Base-by-base conservation (phyloP, 1,284 basidiomycete genomes). In the Irpex lacteus region DNA sequence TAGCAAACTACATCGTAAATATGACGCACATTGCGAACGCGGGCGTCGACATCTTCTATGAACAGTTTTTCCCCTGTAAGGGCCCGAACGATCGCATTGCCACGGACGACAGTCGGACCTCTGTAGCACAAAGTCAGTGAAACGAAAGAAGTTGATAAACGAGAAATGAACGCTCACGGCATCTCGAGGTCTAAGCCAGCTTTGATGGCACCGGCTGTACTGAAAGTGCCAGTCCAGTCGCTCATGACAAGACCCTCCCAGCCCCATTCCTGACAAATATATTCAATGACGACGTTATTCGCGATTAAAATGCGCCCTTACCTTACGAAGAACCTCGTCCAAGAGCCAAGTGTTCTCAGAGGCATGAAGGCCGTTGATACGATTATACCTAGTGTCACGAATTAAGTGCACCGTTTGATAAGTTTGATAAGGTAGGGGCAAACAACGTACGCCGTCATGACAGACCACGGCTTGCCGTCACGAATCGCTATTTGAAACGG, bases 141-240 rank as follows among this genome's bases (percentile, higher is more conserved):
- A 72, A 71, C 54, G 91, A 32, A 4, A 40, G 26, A 36, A 26
- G 11, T 6, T n/a, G 32, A 37, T 21, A 11, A 18, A n/a, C 8
- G 18, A 54, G 15, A 38, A n/a, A 4, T 38, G 44, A 6, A 8
- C 21, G 5, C 77, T 2, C 86, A 87, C 1, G 88, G 88, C 88
- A 92, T 90, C 71, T 93, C 91, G 21, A 93, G 80, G 70, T 92
- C 91, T 47, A 92, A 76, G 1, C 88, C 87, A 13, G 90, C 90
- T 61, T 89, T 89, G 68, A 92, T 79, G 47, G 82, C 79, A 44
- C 81, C 79, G 60, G 84, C 82, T 36, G 89, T 80, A 60, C 84
- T 84, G 76, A 90, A 91, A 1, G 83, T 79, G 0, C 90, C 90
- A 60, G 83, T 86, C 90, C 90, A 92, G 70, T 92, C 90, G 65